Conservation (phyloP, 2,329 filamentous ascomycete genomes). For the Hypoxylon sp. region DNA sequence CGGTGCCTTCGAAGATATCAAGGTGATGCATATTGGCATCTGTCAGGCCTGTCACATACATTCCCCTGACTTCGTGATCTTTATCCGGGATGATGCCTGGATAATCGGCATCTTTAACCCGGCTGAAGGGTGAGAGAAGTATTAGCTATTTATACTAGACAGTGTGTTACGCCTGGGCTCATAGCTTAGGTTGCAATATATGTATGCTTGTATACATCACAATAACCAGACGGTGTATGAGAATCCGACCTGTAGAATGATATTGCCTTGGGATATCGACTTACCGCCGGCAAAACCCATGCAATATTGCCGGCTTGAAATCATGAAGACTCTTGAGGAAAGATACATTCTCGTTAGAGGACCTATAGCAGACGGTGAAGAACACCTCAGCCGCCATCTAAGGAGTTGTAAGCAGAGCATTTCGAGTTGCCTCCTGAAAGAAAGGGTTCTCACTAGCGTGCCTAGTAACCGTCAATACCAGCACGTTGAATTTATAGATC, state of each 20-base stretch:
- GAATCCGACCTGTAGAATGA: not conserved
- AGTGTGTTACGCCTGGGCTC: not conserved
- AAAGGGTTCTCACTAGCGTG: conserved; percentile 51
- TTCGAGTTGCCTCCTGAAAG: not conserved
- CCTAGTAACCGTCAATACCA: conserved; percentile 52
- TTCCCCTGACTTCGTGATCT: conserved; percentile 75
- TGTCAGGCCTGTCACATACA: conserved; percentile 82
- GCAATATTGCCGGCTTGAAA: conserved; percentile 81
- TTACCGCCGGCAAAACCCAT: conserved; percentile 73
- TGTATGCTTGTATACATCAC: not conserved
- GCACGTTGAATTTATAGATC: not conserved
- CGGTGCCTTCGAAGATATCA: conserved; percentile 83
- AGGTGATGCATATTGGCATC: conserved; percentile 79
- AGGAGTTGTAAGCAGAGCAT: conserved; percentile 27
- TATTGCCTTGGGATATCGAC: conserved; percentile 14
- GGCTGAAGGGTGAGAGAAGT: conserved; percentile 51
- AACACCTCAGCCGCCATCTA: conserved; percentile 89
- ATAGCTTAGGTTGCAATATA: not conserved
- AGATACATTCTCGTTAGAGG: conserved; percentile 61
- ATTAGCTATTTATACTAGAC: conserved; percentile 45
- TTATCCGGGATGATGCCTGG: conserved; percentile 76
- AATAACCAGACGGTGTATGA: not conserved
- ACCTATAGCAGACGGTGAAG: conserved; percentile 82
- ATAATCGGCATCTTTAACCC: conserved; percentile 79
- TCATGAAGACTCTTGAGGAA: conserved; percentile 65